Evolutionary conservation across 441 rosid genomes (phyloP).

Genomic region (Euphorbia schlechtendalii): DNA sequence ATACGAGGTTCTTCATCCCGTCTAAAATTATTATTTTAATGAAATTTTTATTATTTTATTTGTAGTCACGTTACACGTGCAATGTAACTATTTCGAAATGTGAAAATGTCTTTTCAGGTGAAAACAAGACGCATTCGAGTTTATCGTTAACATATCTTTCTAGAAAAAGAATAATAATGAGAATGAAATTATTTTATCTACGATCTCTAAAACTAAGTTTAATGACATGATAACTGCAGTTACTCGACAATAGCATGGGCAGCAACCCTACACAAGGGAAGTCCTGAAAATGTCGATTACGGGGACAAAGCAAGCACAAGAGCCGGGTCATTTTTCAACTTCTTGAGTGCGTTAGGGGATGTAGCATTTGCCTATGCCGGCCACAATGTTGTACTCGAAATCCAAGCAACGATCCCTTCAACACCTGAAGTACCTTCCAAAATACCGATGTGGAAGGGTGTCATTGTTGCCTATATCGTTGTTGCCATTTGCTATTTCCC

Average conservation of each 20-base stretch:
- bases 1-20: no score
- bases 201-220: no score
- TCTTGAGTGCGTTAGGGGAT: conserved; percentile 64
- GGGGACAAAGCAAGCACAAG: conserved; percentile 36
- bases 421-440: conserved; percentile 75
- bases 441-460: conserved; percentile 78
- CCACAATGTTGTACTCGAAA: conserved; percentile 77
- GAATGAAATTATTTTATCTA: no score
- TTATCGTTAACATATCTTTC: no score
- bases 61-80: no score
- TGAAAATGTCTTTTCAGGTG: no score
- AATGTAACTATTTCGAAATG: no score
- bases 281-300: conserved; percentile 46
- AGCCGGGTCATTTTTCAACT: conserved; percentile 36
- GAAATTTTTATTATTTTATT: no score
- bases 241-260: conserved; percentile 71
- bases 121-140: no score
- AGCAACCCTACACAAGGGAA: conserved; percentile 40
- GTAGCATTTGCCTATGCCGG: conserved; percentile 80
- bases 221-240: conserved; percentile 23
- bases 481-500: conserved; percentile 84
- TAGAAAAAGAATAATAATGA: no score
- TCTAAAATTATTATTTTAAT: no score
- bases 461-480: conserved; percentile 47
- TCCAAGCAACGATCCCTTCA: conserved; percentile 87